A percentile compares a stretch with the other conserved stretches of the same genome.
These are phyloP conservation scores for Mycena filopes DNA, from an alignment of 768 basidiomycete species.

Conservation along the genomic window DNA sequence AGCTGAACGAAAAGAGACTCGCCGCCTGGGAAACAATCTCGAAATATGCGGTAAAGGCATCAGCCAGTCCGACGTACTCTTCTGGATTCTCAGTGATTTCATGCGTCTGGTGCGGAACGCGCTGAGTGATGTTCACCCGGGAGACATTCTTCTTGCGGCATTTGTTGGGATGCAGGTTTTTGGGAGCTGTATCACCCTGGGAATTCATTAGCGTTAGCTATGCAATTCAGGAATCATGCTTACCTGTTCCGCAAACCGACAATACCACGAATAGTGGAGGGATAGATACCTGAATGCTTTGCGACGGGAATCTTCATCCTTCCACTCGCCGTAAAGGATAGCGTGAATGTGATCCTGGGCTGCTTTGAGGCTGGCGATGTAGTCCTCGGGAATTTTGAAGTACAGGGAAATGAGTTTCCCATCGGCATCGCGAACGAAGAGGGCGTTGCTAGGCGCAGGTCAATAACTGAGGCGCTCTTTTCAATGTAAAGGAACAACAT, in stretches of 20 bases:
- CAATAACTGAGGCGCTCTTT: no score
- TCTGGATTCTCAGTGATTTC: no score
- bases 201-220: no score
- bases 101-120: not conserved
- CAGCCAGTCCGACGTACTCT: no score
- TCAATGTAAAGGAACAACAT: not conserved
- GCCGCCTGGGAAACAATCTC: no score
- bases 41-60: no score
- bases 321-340: not conserved
- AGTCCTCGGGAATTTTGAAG: conserved; percentile 2
- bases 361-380: not conserved
- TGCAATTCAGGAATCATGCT: not conserved
- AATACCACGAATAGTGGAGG: not conserved
- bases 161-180: not conserved
- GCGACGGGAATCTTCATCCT: not conserved
- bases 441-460: not conserved
- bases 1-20: no score
- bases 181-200: not conserved
- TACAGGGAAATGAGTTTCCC: not conserved
- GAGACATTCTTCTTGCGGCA: not conserved
- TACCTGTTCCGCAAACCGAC: not conserved
- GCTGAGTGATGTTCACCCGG: not conserved
- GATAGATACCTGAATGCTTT: not conserved
- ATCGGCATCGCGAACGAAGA: not conserved
- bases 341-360: not conserved